These are phyloP conservation scores for Beauveria brongniartii DNA, from an alignment of 2,329 filamentous ascomycete genomes.

Conservation along the genomic window DNA sequence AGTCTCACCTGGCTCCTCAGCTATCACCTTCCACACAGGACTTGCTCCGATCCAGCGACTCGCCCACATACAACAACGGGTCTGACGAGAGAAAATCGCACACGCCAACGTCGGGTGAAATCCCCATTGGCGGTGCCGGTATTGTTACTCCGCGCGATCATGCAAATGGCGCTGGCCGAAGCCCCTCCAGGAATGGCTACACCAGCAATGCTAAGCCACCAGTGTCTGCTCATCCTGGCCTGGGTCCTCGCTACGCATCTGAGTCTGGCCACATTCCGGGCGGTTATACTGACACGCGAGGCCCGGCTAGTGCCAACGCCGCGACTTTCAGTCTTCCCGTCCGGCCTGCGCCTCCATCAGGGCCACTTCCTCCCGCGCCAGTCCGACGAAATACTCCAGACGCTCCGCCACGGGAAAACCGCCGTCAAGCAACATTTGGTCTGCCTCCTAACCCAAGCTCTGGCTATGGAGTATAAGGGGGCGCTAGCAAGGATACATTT, in stretches of 20 bases:
- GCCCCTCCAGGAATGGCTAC: constrained; percentile 43
- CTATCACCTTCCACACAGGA: constrained; percentile 72
- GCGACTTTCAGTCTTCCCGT: constrained; percentile 56
- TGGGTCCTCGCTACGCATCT: constrained; percentile 43
- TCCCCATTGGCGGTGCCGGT: constrained; percentile 53
- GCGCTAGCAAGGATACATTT: background rate
- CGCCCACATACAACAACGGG: constrained; percentile 39
- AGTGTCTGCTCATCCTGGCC: constrained; percentile 37
- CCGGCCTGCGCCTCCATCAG: constrained; percentile 48
- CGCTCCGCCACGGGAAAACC: constrained; percentile 42
- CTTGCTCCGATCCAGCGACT: constrained; percentile 58
- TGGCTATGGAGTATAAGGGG: constrained; percentile 23
- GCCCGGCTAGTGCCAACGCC: constrained; percentile 35
- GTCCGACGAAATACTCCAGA: constrained; percentile 49
- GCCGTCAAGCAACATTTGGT: constrained; percentile 47
- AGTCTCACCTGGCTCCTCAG: constrained; percentile 81
- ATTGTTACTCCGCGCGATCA: constrained; percentile 48
- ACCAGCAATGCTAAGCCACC: constrained; percentile 34
- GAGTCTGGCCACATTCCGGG: constrained; percentile 44
- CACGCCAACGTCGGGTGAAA: constrained; percentile 65
- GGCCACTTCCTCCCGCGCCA: constrained; percentile 52
- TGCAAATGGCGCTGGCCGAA: constrained; percentile 34
- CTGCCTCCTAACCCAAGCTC: constrained; percentile 32
- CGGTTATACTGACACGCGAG: constrained; percentile 30
- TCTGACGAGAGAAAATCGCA: constrained; percentile 37